Conservation (phyloP, 2,329 filamentous ascomycete species). For the Laburnicola sp. region DNA sequence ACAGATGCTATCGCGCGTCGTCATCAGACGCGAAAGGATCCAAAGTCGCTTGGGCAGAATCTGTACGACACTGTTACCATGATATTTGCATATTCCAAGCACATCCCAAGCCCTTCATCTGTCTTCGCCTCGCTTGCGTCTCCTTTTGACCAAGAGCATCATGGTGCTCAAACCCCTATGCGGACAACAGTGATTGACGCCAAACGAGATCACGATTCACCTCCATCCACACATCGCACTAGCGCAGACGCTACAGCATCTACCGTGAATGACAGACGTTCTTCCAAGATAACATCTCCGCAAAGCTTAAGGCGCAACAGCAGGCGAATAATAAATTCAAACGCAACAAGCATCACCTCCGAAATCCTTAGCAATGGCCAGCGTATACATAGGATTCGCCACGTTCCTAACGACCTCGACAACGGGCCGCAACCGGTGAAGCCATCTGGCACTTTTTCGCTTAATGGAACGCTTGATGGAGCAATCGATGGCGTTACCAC, state of each 20-base stretch:
- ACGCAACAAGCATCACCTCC: constrained; percentile 11
- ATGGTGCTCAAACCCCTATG: background rate
- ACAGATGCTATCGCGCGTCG: constrained; percentile 25
- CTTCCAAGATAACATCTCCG: constrained; percentile 1
- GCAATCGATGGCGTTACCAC: constrained; percentile 15
- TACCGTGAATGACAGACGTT: constrained; percentile 9
- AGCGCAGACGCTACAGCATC: constrained; percentile 17
- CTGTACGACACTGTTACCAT: constrained; percentile 50
- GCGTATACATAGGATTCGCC: constrained; percentile 34
- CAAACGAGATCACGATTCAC: background rate
- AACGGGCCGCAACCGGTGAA: constrained; percentile 12
- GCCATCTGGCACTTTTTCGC: background rate
- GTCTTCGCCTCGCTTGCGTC: constrained; percentile 29
- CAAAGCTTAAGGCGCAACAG: constrained; percentile 15
- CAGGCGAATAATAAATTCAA: constrained; percentile 9
- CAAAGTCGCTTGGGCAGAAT: constrained; percentile 64
- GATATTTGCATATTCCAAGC: constrained; percentile 40
- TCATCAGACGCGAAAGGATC: constrained; percentile 54
- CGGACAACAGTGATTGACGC: background rate
- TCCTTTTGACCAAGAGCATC: background rate
- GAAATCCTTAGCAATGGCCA: constrained; percentile 30
- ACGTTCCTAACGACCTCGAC: constrained; percentile 14
- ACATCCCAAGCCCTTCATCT: constrained; percentile 30
- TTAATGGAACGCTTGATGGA: constrained; percentile 19
- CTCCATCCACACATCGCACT: constrained; percentile 5